Evolutionary conservation across 2,329 filamentous ascomycete genomes (phyloP).

Genomic region (Penicillium palitans): DNA sequence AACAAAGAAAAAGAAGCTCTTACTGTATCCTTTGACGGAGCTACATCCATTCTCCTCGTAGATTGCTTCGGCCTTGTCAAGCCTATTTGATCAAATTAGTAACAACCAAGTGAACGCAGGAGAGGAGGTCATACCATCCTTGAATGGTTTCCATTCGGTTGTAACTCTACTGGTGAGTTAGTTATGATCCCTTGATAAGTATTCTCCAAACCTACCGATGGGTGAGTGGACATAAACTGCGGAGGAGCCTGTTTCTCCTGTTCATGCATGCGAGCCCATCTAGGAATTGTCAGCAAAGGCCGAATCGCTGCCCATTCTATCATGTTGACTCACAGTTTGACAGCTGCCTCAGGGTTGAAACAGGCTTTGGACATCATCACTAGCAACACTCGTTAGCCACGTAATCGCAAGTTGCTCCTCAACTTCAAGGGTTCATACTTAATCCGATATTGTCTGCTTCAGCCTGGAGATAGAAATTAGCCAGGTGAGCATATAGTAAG

Average conservation of each 20-base stretch:
- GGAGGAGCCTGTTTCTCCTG: slow-evolving; percentile 49
- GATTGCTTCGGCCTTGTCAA: slow-evolving; percentile 42
- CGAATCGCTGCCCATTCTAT: neutral
- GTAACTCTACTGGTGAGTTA: slow-evolving; percentile 40
- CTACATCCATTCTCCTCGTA: slow-evolving; percentile 44
- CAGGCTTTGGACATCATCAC: slow-evolving; percentile 65
- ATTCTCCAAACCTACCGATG: slow-evolving; percentile 41
- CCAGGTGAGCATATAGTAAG: neutral
- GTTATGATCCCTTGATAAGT: neutral
- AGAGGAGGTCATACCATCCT: slow-evolving; percentile 45
- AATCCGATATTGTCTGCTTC: slow-evolving; percentile 65
- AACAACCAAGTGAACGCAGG: neutral
- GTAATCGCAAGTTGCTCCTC: neutral
- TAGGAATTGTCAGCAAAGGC: slow-evolving; percentile 20
- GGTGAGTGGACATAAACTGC: slow-evolving; percentile 62
- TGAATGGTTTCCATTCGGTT: slow-evolving; percentile 57
- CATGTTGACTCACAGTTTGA: slow-evolving; percentile 45
- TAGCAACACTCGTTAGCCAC: slow-evolving; percentile 24
- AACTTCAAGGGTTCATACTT: slow-evolving; percentile 32
- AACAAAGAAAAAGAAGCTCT: slow-evolving; percentile 9
- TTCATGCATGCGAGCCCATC: slow-evolving; percentile 55
- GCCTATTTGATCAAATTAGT: slow-evolving; percentile 30
- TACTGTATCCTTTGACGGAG: slow-evolving; percentile 30
- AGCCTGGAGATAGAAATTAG: slow-evolving; percentile 34
- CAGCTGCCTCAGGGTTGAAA: slow-evolving; percentile 58